Evolutionary conservation across 2,329 filamentous ascomycete species (phyloP).

Genomic region (Fusarium praegraminearum): DNA sequence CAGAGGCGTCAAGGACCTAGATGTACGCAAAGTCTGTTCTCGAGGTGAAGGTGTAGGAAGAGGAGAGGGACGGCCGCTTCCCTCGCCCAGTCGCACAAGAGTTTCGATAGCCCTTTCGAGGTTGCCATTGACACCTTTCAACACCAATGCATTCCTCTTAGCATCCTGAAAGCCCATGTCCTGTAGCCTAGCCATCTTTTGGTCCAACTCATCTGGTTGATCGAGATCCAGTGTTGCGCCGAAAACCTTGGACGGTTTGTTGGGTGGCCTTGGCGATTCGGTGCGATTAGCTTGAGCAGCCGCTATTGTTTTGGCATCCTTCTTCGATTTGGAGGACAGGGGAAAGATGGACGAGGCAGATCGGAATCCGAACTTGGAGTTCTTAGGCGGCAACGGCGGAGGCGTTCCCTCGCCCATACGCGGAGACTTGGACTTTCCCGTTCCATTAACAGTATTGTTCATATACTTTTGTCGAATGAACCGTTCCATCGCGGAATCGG

Average conservation of each 20-base stretch:
- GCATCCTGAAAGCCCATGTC: slow-evolving; percentile 95
- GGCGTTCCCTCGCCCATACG: slow-evolving; percentile 67
- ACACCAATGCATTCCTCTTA: slow-evolving; percentile 81
- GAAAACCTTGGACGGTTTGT: slow-evolving; percentile 76
- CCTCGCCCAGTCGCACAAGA: slow-evolving; percentile 84
- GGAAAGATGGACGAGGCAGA: slow-evolving; percentile 76
- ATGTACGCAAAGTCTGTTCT: slow-evolving; percentile 61
- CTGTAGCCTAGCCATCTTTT: slow-evolving; percentile 79
- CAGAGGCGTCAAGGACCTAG: slow-evolving; percentile 67
- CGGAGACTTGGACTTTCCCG: slow-evolving; percentile 52
- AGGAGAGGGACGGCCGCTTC: slow-evolving; percentile 57
- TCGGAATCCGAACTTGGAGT: slow-evolving; percentile 69
- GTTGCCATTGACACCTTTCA: slow-evolving; percentile 87
- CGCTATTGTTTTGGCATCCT: slow-evolving; percentile 57
- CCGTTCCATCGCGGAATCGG: slow-evolving; percentile 92
- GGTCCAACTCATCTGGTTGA: slow-evolving; percentile 71
- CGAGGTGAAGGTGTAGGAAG: slow-evolving; percentile 57
- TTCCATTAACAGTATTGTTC: slow-evolving; percentile 59
- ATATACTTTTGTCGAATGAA: slow-evolving; percentile 97
- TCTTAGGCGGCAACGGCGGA: slow-evolving; percentile 72
- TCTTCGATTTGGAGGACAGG: slow-evolving; percentile 70
- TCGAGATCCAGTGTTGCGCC: slow-evolving; percentile 73
- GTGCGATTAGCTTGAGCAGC: slow-evolving; percentile 47
- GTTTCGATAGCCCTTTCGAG: slow-evolving; percentile 88
- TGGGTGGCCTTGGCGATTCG: slow-evolving; percentile 59